Evolutionary conservation across 164 flowering plant species (phyloP).

Genomic region (Magnolia changhungtana): DNA sequence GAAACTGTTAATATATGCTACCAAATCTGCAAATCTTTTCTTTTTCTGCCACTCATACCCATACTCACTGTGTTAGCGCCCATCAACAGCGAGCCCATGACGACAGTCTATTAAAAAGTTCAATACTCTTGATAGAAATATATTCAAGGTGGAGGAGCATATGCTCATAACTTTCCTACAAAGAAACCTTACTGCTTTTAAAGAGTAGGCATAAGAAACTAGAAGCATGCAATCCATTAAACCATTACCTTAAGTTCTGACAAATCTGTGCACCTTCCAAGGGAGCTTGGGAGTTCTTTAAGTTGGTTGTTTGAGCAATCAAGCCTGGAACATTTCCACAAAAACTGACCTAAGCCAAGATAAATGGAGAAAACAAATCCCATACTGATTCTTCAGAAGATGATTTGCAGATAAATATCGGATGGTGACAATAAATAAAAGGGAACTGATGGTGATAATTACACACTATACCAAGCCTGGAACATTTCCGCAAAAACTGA

Average conservation of each 20-base stretch:
- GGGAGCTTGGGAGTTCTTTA: conserved; percentile 65
- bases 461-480: not conserved
- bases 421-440: too few relatives aligned
- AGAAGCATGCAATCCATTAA: not conserved
- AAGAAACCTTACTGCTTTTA: not conserved
- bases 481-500: not conserved
- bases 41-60: too few relatives aligned
- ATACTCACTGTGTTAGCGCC: not conserved
- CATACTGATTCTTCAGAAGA: too few relatives aligned
- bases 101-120: too few relatives aligned
- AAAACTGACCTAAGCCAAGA: conserved; percentile 7
- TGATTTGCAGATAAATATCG: too few relatives aligned
- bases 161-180: not conserved
- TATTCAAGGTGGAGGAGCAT: not conserved
- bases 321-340: conserved; percentile 41
- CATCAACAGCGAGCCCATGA: not conserved
- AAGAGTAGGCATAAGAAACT: not conserved
- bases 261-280: conserved; percentile 69
- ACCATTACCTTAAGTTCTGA: conserved; percentile 79
- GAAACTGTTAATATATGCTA: too few relatives aligned
- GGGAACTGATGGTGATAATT: too few relatives aligned
- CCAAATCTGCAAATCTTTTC: too few relatives aligned
- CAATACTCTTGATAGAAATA: not conserved
- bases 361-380: conserved; percentile 4
- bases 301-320: conserved; percentile 89